Conservation (phyloP, 306 rosid species). For the Vachellia collinsii region DNA sequence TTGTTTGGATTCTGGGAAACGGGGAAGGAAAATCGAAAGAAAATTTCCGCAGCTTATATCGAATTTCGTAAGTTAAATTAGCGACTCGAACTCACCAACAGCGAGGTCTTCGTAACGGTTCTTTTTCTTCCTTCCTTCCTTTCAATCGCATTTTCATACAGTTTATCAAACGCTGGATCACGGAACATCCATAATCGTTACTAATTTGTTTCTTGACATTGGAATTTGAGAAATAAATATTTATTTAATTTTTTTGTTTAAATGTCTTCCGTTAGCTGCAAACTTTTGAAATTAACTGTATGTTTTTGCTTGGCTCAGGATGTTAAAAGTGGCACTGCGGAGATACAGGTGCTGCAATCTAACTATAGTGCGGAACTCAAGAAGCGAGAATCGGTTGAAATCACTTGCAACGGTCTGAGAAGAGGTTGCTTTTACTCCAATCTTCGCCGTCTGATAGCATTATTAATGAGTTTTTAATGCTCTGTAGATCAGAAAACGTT, state of each 20-base stretch:
- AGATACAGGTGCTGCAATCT: conserved; percentile 55
- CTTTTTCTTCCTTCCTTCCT: background rate
- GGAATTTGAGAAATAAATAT: background rate
- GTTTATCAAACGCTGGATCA: background rate
- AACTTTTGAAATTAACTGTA: background rate
- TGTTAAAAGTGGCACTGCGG: conserved; percentile 51
- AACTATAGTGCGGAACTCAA: conserved; percentile 47
- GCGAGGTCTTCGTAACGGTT: background rate
- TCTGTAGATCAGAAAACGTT: background rate
- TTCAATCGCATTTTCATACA: background rate
- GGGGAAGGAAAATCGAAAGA: background rate
- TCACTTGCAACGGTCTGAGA: conserved; percentile 49
- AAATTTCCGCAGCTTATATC: background rate
- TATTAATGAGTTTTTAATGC: background rate
- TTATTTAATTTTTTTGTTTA: background rate
- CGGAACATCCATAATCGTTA: background rate
- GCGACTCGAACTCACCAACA: background rate
- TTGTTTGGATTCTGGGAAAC: background rate
- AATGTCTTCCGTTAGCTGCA: background rate
- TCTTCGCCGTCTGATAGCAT: background rate
- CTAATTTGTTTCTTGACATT: background rate
- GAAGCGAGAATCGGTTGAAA: conserved; percentile 66
- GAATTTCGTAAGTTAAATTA: background rate
- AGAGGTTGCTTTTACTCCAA: conserved; percentile 41
- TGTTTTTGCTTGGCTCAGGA: conserved; percentile 45